phyloP scores from a whole-genome alignment of 2,329 filamentous ascomycete species.

The Coleophoma crateriformis region DNA sequence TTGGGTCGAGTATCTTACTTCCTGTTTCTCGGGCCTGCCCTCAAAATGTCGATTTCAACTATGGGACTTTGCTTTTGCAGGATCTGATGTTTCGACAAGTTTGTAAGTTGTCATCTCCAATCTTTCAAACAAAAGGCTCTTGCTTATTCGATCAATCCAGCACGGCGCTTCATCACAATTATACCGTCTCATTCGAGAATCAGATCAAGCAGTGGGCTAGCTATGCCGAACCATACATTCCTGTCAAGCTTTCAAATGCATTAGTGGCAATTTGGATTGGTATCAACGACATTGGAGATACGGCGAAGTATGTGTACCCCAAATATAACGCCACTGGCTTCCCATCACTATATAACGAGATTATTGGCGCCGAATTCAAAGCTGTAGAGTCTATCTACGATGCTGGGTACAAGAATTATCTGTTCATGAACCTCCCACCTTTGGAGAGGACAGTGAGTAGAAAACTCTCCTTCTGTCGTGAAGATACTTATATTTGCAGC shows the following conservation, averaged over 20 bases:
- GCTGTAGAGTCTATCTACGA: conserved; percentile 33
- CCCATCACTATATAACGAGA: conserved; percentile 35
- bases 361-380: conserved; percentile 35
- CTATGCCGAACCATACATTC: conserved; percentile 28
- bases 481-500: too few relatives aligned
- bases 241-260: conserved; percentile 28
- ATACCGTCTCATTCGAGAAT: conserved; percentile 40
- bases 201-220: conserved; percentile 42
- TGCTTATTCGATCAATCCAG: conserved; percentile 14
- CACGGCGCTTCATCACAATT: conserved; percentile 45
- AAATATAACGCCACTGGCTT: conserved; percentile 34
- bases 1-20: conserved; percentile 48
- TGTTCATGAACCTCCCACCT: conserved; percentile 47
- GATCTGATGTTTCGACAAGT: conserved; percentile 40
- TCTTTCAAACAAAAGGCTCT: not conserved
- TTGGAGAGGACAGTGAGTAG: conserved; percentile 33
- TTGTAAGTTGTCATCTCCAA: conserved; percentile 21
- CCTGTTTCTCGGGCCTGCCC: conserved; percentile 42
- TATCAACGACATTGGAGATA: conserved; percentile 51
- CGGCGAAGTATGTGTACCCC: conserved; percentile 32
- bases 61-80: conserved; percentile 52
- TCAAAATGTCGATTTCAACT: conserved; percentile 39
- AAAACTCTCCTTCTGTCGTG: not conserved
- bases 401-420: conserved; percentile 37
- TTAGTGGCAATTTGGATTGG: conserved; percentile 50